Evolutionary conservation across 345 rosid species (phyloP).

Genomic region (Hibiscus syriacus): DNA sequence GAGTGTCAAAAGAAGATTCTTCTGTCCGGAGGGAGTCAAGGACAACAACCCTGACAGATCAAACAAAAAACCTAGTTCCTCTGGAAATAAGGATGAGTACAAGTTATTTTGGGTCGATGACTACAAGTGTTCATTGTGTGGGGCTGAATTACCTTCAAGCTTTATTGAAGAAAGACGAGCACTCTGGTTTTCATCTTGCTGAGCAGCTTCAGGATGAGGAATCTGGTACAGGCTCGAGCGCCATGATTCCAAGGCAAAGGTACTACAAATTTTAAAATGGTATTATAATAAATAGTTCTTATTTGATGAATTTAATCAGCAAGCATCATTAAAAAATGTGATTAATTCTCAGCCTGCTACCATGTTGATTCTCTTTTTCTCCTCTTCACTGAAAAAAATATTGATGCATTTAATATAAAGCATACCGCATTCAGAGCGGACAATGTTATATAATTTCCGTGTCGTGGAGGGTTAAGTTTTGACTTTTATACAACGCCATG

Average conservation of each 20-base stretch:
- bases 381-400: neutral
- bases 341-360: no score
- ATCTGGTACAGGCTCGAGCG: slow-evolving; percentile 28
- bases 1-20: slow-evolving; percentile 20
- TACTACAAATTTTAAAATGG: slow-evolving; percentile 6
- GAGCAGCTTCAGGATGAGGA: slow-evolving; percentile 81
- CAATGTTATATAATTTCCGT: neutral
- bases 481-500: no score
- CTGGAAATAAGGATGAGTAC: slow-evolving; percentile 15
- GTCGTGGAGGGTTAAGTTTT: no score
- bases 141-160: slow-evolving; percentile 66
- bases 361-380: neutral
- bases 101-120: slow-evolving; percentile 51
- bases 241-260: slow-evolving; percentile 38
- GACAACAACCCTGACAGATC: slow-evolving; percentile 7
- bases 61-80: neutral
- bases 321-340: neutral
- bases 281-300: neutral
- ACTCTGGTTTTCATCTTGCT: slow-evolving; percentile 80
- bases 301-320: neutral
- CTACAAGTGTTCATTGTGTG: slow-evolving; percentile 73
- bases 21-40: slow-evolving; percentile 14
- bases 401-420: neutral
- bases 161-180: slow-evolving; percentile 87
- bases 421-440: neutral